Conservation (phyloP, 768 basidiomycete genomes). For the Hydnomerulius pinastri region DNA sequence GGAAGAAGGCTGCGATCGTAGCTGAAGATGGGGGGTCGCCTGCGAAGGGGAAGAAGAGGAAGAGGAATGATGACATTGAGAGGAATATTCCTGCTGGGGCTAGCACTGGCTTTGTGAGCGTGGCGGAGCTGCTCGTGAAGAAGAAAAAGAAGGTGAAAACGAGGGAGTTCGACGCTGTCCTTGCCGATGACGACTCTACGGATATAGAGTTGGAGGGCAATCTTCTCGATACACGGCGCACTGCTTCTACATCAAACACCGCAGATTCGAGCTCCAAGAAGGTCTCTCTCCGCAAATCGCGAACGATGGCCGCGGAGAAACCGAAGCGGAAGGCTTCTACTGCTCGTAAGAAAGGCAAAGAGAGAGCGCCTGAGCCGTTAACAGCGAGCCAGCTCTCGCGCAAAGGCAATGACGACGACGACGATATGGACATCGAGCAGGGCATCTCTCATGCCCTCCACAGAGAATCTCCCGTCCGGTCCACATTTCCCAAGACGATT, state of each 20-base stretch:
- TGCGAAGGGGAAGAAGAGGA: slow-evolving; percentile 56
- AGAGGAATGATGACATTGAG: slow-evolving; percentile 64
- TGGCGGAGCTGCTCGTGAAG: slow-evolving; percentile 58
- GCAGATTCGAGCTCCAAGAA: slow-evolving; percentile 36
- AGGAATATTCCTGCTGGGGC: slow-evolving; percentile 80
- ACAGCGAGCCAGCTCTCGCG: slow-evolving; percentile 45
- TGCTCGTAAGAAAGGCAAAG: slow-evolving; percentile 26
- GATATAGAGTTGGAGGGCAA: slow-evolving; percentile 70
- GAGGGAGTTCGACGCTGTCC: slow-evolving; percentile 49
- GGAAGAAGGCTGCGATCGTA: slow-evolving; percentile 29
- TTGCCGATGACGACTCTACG: slow-evolving; percentile 64
- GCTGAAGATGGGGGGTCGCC: slow-evolving; percentile 30
- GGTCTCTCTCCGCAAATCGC: slow-evolving; percentile 44
- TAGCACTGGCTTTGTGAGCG: slow-evolving; percentile 69
- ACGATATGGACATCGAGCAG: slow-evolving; percentile 56
- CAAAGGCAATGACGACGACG: slow-evolving; percentile 52
- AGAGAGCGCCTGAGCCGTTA: slow-evolving; percentile 21
- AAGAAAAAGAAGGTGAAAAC: slow-evolving; percentile 43
- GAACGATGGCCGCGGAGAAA: slow-evolving; percentile 40
- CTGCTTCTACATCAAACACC: slow-evolving; percentile 47
- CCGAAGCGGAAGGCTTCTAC: slow-evolving; percentile 14
- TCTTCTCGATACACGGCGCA: slow-evolving; percentile 48
- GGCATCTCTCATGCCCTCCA: slow-evolving; percentile 30
- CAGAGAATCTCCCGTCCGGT: slow-evolving; percentile 3
- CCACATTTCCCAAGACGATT: slow-evolving; percentile 4